Conservation (phyloP, 768 basidiomycete genomes). For the Amanita pseudoporphyria region DNA sequence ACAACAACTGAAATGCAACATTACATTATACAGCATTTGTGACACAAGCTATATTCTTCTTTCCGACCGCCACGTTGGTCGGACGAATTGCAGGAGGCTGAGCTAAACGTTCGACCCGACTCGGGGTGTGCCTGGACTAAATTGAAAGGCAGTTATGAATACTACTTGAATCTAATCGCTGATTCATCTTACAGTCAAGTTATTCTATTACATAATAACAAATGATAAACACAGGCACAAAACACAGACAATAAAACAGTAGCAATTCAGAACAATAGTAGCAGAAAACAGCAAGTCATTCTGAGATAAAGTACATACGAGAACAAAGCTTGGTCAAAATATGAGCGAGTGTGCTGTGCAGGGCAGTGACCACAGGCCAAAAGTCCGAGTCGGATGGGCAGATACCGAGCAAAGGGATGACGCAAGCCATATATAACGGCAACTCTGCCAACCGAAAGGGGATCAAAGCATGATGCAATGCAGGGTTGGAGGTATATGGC, state of each 20-base stretch:
- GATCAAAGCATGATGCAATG: constrained; percentile 1
- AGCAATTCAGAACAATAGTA: neutral
- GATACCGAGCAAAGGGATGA: neutral
- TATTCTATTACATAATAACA: constrained; percentile 7
- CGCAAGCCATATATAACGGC: neutral
- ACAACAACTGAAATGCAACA: too few species aligned
- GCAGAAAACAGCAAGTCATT: neutral
- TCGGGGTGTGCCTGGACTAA: too few species aligned
- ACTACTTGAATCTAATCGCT: too few species aligned
- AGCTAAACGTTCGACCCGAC: too few species aligned
- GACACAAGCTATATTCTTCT: too few species aligned
- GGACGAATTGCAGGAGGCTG: too few species aligned
- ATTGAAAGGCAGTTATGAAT: too few species aligned
- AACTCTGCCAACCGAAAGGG: constrained; percentile 1
- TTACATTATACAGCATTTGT: too few species aligned
- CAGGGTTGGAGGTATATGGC: constrained; percentile 7
- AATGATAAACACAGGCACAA: constrained; percentile 5
- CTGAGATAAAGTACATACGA: constrained; percentile 1
- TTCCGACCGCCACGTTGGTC: too few species aligned
- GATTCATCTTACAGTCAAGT: too few species aligned
- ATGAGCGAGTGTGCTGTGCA: neutral
- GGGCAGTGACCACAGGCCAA: neutral
- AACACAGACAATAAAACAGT: constrained; percentile 5
- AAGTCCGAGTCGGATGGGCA: constrained; percentile 1
- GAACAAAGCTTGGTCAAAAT: neutral